Base-by-base conservation (phyloP, 2,329 filamentous ascomycete genomes). In the Pseudogymnoascus destructans region DNA sequence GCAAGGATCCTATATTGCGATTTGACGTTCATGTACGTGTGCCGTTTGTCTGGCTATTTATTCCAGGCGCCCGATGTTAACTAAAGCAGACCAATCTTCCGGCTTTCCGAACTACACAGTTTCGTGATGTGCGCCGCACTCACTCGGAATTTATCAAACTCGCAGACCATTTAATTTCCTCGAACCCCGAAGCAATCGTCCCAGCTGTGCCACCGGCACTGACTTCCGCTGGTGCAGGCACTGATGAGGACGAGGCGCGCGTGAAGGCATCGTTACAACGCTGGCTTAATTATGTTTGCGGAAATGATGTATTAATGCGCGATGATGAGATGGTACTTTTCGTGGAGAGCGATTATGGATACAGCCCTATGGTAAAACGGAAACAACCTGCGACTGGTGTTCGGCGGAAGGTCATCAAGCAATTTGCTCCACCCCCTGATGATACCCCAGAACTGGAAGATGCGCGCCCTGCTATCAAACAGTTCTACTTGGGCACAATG, bases 251-350 rank as follows among this genome's bases (percentile, higher is more conserved):
- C 66, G 93, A 98, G 71, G 77, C 78, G 19, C 82, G 93, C 11
- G 87, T 97, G 62, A 97, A 97, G 73, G 82, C 84, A 1, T 80
- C 89, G 7, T 81, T 98, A 75, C 93, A 98, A 73, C 80, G 90
- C 69, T 98, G 93, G 93, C 79, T 98, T 66, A 96, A 95, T 71
- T 87, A 88, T 60, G 86, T 98, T 17, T 95, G 93, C 73, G 82
- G 81, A 67, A 97, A 93, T 65, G 91, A 97, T 33, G 84, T 95
- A 1, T 80, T 98, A 6, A 95, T 95, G 77, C 83, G 87, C 62
- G 93, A 98, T 69, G 92, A 97, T 62, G 93, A 98, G 73, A 92
- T 97, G 83, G 83, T 96, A 4, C 84, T 97, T 61, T 98, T 98
- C 67, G 90, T 98, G n/a, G 93, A 98, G 73, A 95, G 89, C 69